Conservation (phyloP, 352 stramenopile genomes). For the Globisporangium ultimum region DNA sequence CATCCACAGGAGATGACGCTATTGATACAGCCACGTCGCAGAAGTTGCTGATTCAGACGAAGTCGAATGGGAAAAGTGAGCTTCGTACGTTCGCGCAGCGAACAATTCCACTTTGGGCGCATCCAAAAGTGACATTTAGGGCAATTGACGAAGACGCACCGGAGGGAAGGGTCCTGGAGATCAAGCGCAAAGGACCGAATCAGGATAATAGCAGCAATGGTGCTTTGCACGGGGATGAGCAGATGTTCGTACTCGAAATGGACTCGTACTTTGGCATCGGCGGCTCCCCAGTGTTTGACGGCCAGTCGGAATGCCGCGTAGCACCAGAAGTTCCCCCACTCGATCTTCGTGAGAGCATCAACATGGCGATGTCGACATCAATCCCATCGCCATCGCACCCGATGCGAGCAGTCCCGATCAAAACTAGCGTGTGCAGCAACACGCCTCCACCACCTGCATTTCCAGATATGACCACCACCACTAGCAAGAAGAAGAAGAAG, state of each 20-base stretch:
- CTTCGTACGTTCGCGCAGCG: slow-evolving; percentile 62
- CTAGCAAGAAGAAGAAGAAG: slow-evolving; percentile 36
- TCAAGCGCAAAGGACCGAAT: slow-evolving; percentile 73
- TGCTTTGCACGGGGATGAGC: slow-evolving; percentile 46
- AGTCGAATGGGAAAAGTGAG: slow-evolving; percentile 46
- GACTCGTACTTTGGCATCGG: slow-evolving; percentile 86
- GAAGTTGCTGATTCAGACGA: slow-evolving; percentile 11
- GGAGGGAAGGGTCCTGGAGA: slow-evolving; percentile 51
- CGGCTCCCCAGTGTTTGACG: slow-evolving; percentile 71
- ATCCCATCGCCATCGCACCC: slow-evolving; percentile 32
- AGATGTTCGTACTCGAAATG: slow-evolving; percentile 85
- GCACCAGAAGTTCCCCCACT: slow-evolving; percentile 49
- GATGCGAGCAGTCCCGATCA: slow-evolving; percentile 15
- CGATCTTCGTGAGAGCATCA: slow-evolving; percentile 67
- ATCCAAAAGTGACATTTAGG: slow-evolving; percentile 71
- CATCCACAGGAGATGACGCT: slow-evolving; percentile 12
- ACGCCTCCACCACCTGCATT: slow-evolving; percentile 3
- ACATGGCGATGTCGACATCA: slow-evolving; percentile 73
- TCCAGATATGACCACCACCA: slow-evolving; percentile 9
- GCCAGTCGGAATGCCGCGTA: slow-evolving; percentile 26
- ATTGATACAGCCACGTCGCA: slow-evolving; percentile 5
- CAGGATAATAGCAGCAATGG: slow-evolving; percentile 25
- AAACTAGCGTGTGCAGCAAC: slow-evolving; percentile 2
- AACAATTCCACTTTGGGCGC: slow-evolving; percentile 67
- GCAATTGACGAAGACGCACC: slow-evolving; percentile 49